phyloP scores from a whole-genome alignment of 2,329 filamentous ascomycete species.

The Zalaria sp. region DNA sequence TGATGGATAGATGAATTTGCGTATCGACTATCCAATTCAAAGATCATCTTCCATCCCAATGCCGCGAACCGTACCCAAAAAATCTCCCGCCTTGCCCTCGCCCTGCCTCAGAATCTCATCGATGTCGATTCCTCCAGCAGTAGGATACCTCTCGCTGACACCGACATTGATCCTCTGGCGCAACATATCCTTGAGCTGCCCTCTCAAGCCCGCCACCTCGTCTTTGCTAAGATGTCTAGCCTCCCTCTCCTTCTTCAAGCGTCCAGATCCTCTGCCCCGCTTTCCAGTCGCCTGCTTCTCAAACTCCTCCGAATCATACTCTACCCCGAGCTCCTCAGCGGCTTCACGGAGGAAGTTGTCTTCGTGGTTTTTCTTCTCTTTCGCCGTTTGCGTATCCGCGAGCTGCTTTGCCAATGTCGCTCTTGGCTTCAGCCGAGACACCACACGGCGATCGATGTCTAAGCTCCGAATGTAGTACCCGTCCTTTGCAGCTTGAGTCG shows the following conservation, averaged over 20 bases:
- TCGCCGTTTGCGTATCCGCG: constrained; percentile 67
- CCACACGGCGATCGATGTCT: constrained; percentile 68
- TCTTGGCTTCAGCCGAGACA: constrained; percentile 61
- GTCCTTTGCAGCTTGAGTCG: constrained; percentile 33
- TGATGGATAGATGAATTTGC: background rate
- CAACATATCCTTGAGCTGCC: constrained; percentile 58
- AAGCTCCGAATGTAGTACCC: constrained; percentile 64
- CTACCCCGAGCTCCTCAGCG: constrained; percentile 84
- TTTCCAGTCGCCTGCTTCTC: constrained; percentile 47
- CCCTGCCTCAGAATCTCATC: constrained; percentile 46
- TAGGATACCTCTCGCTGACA: constrained; percentile 76
- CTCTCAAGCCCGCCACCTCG: constrained; percentile 55
- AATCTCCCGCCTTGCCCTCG: constrained; percentile 45
- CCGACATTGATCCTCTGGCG: constrained; percentile 67
- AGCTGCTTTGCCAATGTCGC: constrained; percentile 75
- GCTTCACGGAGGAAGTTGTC: constrained; percentile 73
- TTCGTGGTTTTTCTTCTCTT: constrained; percentile 72
- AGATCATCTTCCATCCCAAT: constrained; percentile 21
- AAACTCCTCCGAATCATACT: constrained; percentile 83
- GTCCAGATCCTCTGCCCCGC: constrained; percentile 49
- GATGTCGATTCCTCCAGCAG: constrained; percentile 71
- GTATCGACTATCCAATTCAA: no score
- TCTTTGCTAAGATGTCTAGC: constrained; percentile 54
- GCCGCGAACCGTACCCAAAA: constrained; percentile 44
- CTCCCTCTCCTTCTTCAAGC: constrained; percentile 62